Conservation (phyloP, 495 filamentous ascomycete species). For the Penicillium steckii region DNA sequence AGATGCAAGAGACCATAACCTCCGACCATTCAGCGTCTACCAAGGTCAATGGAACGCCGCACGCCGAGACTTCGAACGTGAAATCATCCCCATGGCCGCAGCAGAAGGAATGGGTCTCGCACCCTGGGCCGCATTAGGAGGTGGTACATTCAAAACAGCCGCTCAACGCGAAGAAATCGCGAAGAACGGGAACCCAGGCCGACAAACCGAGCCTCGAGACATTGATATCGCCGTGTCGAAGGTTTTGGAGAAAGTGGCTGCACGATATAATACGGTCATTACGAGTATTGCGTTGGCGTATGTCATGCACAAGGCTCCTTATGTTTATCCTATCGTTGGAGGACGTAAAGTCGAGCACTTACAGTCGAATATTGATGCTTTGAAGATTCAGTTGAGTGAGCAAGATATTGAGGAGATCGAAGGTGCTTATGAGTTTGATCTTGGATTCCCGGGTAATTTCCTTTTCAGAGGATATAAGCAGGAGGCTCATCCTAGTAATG, state of each 20-base stretch:
- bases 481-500: constrained; percentile 21
- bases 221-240: constrained; percentile 41
- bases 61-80: constrained; percentile 65
- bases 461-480: constrained; percentile 24
- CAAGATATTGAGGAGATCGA: constrained; percentile 69
- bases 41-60: constrained; percentile 64
- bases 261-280: constrained; percentile 48
- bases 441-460: constrained; percentile 60
- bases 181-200: constrained; percentile 19
- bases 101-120: constrained; percentile 69
- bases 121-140: constrained; percentile 63
- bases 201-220: constrained; percentile 10
- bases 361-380: constrained; percentile 66
- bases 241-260: constrained; percentile 60
- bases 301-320: constrained; percentile 70
- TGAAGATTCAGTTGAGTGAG: constrained; percentile 52
- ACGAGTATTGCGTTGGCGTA: constrained; percentile 64
- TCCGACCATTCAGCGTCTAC: constrained; percentile 65
- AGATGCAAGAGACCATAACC: constrained; percentile 63
- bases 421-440: constrained; percentile 56
- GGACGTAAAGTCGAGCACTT: constrained; percentile 64
- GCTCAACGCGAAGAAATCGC: constrained; percentile 20
- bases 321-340: constrained; percentile 74
- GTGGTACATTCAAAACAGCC: constrained; percentile 42
- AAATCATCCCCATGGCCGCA: constrained; percentile 65